Conservation (phyloP, 768 basidiomycete genomes). For the Naganishia vaughanmartiniae region DNA sequence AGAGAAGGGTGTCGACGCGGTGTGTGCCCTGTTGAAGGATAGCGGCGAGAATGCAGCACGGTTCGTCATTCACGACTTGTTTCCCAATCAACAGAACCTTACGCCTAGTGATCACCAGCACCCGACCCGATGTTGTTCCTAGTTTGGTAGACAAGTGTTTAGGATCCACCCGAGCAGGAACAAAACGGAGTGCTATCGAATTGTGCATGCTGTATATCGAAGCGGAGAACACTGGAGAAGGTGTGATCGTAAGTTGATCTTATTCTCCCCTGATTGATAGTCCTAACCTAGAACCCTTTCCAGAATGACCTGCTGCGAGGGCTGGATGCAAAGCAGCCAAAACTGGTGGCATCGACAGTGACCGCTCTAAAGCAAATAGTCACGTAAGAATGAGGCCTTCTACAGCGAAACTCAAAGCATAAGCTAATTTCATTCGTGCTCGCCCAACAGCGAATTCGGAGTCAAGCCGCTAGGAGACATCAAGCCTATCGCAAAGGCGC, state of each 20-base stretch:
- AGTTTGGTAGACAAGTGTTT: conserved; percentile 93
- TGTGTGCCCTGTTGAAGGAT: conserved; percentile 80
- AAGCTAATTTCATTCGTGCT: neutral
- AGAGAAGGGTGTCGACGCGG: conserved; percentile 91
- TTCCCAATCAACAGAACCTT: neutral
- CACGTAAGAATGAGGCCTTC: conserved; percentile 59
- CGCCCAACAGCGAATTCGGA: conserved; percentile 67
- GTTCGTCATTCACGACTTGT: conserved; percentile 37
- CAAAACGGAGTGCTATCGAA: conserved; percentile 81
- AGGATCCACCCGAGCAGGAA: conserved; percentile 83
- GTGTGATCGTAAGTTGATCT: conserved; percentile 71
- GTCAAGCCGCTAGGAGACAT: conserved; percentile 59
- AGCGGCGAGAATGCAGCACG: conserved; percentile 81
- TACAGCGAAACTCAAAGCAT: neutral
- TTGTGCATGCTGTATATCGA: conserved; percentile 85
- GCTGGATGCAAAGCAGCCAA: conserved; percentile 87
- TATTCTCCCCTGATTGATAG: neutral
- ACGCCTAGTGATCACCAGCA: neutral
- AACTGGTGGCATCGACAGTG: conserved; percentile 78
- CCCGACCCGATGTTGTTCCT: conserved; percentile 73
- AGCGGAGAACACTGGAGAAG: conserved; percentile 82
- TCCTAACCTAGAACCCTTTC: conserved; percentile 1
- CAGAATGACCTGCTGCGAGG: conserved; percentile 80
- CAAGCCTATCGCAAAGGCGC: conserved; percentile 73
- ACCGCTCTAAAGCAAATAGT: conserved; percentile 76